Percentiles rank a stretch among this genome's conserved stretches.
These are phyloP conservation scores for Oenanthe sinensis DNA, from an alignment of 129 eudicot species.

Conservation along the genomic window DNA sequence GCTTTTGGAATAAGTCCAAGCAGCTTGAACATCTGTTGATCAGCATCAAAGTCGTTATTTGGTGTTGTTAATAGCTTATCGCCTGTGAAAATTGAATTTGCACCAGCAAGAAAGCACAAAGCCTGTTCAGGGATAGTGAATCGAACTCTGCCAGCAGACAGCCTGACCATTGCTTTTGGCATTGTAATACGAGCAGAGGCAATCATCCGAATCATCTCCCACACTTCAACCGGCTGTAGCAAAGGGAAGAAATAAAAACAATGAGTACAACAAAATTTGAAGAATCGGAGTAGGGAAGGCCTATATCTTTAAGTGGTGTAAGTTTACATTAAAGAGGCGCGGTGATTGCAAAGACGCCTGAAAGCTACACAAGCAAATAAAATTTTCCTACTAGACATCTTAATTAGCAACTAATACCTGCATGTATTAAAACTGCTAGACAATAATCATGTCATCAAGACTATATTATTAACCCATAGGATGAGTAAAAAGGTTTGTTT, in stretches of 20 bases:
- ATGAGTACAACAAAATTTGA: neutral
- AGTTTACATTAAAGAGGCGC: too few relatives aligned
- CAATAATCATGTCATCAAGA: neutral
- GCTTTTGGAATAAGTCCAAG: conserved; percentile 90
- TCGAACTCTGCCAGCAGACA: conserved; percentile 89
- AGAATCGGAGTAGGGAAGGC: neutral
- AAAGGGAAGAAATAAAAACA: neutral
- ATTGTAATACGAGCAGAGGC: conserved; percentile 86
- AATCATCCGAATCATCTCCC: conserved; percentile 99
- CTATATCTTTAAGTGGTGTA: neutral
- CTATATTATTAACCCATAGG: neutral
- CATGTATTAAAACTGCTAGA: neutral
- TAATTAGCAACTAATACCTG: neutral
- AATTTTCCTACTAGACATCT: neutral
- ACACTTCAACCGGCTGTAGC: conserved; percentile 75
- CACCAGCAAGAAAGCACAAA: conserved; percentile 95
- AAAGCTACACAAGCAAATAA: neutral
- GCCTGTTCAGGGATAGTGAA: conserved; percentile 91
- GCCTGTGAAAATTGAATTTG: conserved; percentile 94
- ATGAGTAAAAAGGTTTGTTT: neutral
- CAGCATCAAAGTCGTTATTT: conserved; percentile 88
- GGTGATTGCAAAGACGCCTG: neutral
- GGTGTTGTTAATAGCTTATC: conserved; percentile 92
- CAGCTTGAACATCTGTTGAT: conserved; percentile 80
- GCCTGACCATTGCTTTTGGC: conserved; percentile 97